Conservation (phyloP, 768 basidiomycete genomes). For the Leccinum uliginosum region DNA sequence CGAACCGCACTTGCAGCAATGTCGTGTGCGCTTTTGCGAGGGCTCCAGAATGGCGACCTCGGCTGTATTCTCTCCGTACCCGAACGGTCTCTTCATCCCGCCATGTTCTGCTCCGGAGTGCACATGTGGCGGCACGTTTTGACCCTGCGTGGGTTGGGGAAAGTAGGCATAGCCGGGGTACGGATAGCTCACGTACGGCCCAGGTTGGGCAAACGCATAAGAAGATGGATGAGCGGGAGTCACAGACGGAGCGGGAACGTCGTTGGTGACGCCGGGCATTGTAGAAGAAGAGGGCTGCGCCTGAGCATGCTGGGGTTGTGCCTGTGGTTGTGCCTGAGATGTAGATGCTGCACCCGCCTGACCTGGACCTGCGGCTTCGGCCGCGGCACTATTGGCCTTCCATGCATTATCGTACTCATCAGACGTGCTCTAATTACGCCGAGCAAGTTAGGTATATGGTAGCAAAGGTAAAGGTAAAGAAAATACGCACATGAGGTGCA, state of each 20-base stretch:
- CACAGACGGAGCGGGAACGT: slow-evolving; percentile 18
- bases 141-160: slow-evolving; percentile 21
- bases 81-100: slow-evolving; percentile 26
- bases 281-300: slow-evolving; percentile 17
- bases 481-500: slow-evolving; percentile 25
- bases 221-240: slow-evolving; percentile 26
- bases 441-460: slow-evolving; percentile 7
- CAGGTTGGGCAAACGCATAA: slow-evolving; percentile 29
- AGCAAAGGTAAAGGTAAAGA: neutral
- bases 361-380: slow-evolving; percentile 26
- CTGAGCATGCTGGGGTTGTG: neutral
- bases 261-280: slow-evolving; percentile 15
- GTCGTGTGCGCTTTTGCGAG: slow-evolving; percentile 60
- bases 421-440: slow-evolving; percentile 34
- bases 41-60: slow-evolving; percentile 33
- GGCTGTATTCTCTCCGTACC: slow-evolving; percentile 22
- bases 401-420: slow-evolving; percentile 60
- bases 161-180: slow-evolving; percentile 34
- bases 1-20: slow-evolving; percentile 80
- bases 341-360: slow-evolving; percentile 15
- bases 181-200: slow-evolving; percentile 34
- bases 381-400: slow-evolving; percentile 51
- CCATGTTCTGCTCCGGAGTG: slow-evolving; percentile 26
- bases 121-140: slow-evolving; percentile 19
- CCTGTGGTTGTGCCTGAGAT: slow-evolving; percentile 21